Base-by-base conservation (phyloP, 2,329 filamentous ascomycete genomes). In the Venturia effusa region DNA sequence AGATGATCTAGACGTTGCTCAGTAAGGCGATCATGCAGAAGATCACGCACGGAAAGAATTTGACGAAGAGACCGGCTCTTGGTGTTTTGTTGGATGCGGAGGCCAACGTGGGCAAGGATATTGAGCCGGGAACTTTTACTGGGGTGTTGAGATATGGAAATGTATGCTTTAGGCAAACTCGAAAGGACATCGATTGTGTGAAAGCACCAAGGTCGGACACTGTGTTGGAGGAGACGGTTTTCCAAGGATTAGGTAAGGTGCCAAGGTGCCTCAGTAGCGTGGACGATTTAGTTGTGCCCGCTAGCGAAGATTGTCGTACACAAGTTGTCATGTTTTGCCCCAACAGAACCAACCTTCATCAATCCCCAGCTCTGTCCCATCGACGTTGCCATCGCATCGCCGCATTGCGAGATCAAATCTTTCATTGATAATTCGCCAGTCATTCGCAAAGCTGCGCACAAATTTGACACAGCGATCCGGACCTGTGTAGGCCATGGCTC, bases 101-200 rank as follows among this genome's bases (percentile, higher is more conserved):
- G 19, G 74, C 75, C 62, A 71, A 76, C 59, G 66, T 70, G 41
- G 70, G 69, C 11, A 72, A 69, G 27, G 72, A 76, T 62, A 66
- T 67, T 27, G 69, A 65, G 15, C 67, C 69, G 3, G 74, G 71
- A 2, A 74, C 75, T 0, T 76, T 76, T 69, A 73, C 71, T 1
- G 74, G 74, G 63, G 66, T 74, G 61, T 64, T 77, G 32, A 66
- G 75, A 34, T 74, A 73, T 51, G 74, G 72, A 0, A 73, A 72
- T 43, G 66, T 74, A 1, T 69, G 74, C 65, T 69, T 75, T 37
- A 70, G 73, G 51, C 74, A 77, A 67, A 73, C 67, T 15, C 69
- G 74, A 34, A 73, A 72, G 39, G 60, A 59, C 1, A 69, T 72
- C 51, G 64, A 63, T 19, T 71, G 69, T 59, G 65, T 71, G 11